Evolutionary conservation across 768 basidiomycete genomes (phyloP).

Genomic region (Rossbeevera mucosa): DNA sequence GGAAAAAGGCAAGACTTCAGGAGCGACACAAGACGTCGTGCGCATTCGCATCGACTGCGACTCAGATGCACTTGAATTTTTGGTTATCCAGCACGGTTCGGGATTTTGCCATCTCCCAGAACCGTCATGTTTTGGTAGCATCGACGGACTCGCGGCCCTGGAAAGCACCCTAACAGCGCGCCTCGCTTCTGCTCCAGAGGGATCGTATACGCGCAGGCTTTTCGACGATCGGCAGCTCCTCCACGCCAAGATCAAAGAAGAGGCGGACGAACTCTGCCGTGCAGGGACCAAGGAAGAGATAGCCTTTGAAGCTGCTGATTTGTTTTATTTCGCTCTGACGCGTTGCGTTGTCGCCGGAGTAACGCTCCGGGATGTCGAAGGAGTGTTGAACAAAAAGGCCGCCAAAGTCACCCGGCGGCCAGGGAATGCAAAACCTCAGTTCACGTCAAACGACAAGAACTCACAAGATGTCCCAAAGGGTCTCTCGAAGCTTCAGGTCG

Average conservation of each 20-base stretch:
- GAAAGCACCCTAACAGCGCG: slow-evolving; percentile 75
- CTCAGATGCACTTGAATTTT: slow-evolving; percentile 85
- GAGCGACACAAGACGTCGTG: slow-evolving; percentile 84
- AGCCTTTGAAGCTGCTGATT: slow-evolving; percentile 93
- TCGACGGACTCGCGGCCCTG: slow-evolving; percentile 73
- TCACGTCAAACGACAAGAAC: slow-evolving; percentile 32
- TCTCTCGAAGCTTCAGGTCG: slow-evolving; percentile 23
- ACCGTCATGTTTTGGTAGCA: slow-evolving; percentile 83
- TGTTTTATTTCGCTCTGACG: slow-evolving; percentile 87
- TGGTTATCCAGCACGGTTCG: slow-evolving; percentile 80
- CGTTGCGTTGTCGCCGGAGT: slow-evolving; percentile 84
- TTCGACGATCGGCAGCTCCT: slow-evolving; percentile 82
- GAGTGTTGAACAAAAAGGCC: slow-evolving; percentile 79
- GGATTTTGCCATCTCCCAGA: slow-evolving; percentile 94
- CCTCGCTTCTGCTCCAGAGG: slow-evolving; percentile 71
- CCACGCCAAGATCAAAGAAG: slow-evolving; percentile 93
- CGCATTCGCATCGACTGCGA: slow-evolving; percentile 89
- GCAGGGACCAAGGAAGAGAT: slow-evolving; percentile 76
- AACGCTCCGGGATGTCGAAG: slow-evolving; percentile 75
- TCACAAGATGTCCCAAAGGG: slow-evolving; percentile 28
- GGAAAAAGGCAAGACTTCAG: slow-evolving; percentile 96
- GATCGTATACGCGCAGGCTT: slow-evolving; percentile 86
- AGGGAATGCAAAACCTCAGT: slow-evolving; percentile 91
- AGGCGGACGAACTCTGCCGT: slow-evolving; percentile 93
- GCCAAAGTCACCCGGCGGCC: slow-evolving; percentile 80